Conservation (phyloP, 2,329 filamentous ascomycete species). For the Daldinia sp. region DNA sequence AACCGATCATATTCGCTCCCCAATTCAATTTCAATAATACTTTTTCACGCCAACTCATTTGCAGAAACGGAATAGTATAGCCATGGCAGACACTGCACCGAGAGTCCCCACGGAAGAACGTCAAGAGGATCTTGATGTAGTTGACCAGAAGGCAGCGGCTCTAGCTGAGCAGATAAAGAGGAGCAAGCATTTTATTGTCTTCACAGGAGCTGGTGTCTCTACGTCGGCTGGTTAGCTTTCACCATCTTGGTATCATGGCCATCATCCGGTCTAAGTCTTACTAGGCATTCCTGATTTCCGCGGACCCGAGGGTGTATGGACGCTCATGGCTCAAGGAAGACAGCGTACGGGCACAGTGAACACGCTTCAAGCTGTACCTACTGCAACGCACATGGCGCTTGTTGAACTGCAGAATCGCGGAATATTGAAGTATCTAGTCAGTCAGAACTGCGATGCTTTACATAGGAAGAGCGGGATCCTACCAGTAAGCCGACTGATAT, state of each 20-base stretch:
- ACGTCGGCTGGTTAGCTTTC: constrained; percentile 57
- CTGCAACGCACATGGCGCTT: constrained; percentile 61
- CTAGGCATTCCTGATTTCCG: constrained; percentile 62
- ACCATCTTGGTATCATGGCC: neutral
- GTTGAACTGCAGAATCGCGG: constrained; percentile 58
- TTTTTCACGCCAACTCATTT: neutral
- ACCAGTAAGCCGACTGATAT: constrained; percentile 51
- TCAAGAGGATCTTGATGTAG: constrained; percentile 46
- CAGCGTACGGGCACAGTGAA: constrained; percentile 49
- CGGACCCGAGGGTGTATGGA: constrained; percentile 62
- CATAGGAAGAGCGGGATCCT: constrained; percentile 61
- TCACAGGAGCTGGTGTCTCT: constrained; percentile 61
- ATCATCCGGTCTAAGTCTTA: constrained; percentile 19
- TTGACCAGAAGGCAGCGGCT: constrained; percentile 54
- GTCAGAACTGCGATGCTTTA: constrained; percentile 61
- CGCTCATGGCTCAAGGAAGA: constrained; percentile 57
- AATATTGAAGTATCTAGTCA: constrained; percentile 58
- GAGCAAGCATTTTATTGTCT: constrained; percentile 61
- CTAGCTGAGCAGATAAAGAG: constrained; percentile 55
- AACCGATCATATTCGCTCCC: neutral
- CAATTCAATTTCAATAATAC: neutral
- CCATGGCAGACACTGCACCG: constrained; percentile 44
- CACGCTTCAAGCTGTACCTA: constrained; percentile 60
- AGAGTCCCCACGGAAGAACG: constrained; percentile 42
- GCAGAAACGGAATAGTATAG: neutral